These are phyloP conservation scores for Cladophialophora bantiana DNA, from an alignment of 2,329 filamentous ascomycete genomes.

Conservation along the genomic window DNA sequence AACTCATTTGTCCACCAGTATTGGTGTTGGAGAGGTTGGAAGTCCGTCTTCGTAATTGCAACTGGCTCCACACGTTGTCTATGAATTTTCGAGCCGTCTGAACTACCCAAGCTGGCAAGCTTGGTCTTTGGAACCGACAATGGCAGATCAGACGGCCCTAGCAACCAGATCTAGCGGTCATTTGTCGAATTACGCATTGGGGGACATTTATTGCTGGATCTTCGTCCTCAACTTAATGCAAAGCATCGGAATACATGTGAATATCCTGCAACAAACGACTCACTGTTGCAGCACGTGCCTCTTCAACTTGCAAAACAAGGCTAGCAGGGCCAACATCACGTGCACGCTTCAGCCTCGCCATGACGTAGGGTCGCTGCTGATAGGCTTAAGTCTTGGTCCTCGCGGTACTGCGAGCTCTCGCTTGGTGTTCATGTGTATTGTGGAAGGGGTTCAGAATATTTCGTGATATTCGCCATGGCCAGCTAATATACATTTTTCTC, in stretches of 20 bases:
- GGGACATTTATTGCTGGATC: not conserved
- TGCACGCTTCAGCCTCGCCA: slow-evolving; percentile 19
- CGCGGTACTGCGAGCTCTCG: not conserved
- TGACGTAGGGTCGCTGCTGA: slow-evolving; percentile 10
- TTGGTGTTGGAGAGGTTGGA: not conserved
- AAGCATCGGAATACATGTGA: not conserved
- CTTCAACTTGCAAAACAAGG: slow-evolving; percentile 2
- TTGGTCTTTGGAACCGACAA: not conserved
- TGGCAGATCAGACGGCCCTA: not conserved
- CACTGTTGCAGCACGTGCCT: slow-evolving; percentile 25
- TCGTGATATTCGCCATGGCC: not conserved
- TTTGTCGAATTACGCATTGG: not conserved
- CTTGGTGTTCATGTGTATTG: not conserved
- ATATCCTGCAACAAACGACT: slow-evolving; percentile 16
- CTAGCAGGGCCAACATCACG: slow-evolving; percentile 19
- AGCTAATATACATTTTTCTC: not conserved
- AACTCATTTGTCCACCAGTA: not conserved
- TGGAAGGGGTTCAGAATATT: not conserved
- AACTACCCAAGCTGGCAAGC: not conserved
- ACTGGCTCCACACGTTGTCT: not conserved
- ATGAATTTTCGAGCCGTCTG: not conserved
- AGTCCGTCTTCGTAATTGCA: not conserved
- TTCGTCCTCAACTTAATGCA: not conserved
- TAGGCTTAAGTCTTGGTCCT: not conserved
- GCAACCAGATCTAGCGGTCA: not conserved